A percentile compares a stretch with the other conserved stretches of the same genome.
Conservation (phyloP, 192 early-diverging fungal genomes). For the Pecoramyces ruminantium region DNA sequence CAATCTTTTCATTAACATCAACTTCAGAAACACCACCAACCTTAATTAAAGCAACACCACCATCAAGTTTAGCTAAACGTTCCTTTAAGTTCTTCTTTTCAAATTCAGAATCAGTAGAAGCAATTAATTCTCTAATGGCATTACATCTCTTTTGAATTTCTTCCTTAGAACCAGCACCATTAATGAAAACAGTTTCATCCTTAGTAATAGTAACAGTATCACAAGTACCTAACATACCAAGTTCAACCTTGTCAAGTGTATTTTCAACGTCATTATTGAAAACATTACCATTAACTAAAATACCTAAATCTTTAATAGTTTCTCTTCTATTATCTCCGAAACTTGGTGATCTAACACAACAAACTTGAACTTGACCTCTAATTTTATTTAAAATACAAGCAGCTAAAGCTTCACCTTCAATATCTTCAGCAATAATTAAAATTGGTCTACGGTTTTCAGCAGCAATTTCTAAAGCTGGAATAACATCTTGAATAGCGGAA, state of each 20-base stretch:
- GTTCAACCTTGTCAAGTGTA: conserved; percentile 79
- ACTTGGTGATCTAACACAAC: conserved; percentile 96
- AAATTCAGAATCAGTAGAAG: conserved; percentile 77
- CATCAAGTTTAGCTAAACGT: conserved; percentile 91
- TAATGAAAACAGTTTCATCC: conserved; percentile 97
- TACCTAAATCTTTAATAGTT: conserved; percentile 91
- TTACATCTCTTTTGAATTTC: conserved; percentile 81
- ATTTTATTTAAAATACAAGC: conserved; percentile 99
- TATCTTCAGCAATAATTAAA: conserved; percentile 93
- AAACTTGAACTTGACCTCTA: conserved; percentile 91
- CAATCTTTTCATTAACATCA: conserved; percentile 99
- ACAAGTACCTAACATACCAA: conserved; percentile 79
- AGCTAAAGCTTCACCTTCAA: conserved; percentile 98
- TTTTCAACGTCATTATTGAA: conserved; percentile 94
- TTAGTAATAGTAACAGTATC: conserved; percentile 86
- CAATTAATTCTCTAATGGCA: conserved; percentile 86
- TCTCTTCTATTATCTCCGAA: conserved; percentile 99
- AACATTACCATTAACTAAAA: conserved; percentile 89
- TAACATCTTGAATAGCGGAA: conserved; percentile 81
- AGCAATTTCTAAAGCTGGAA: conserved; percentile 89
- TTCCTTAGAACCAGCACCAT: conserved; percentile 86
- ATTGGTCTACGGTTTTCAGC: conserved; percentile 90
- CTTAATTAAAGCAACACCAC: conserved; percentile 98
- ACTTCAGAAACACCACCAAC: conserved; percentile 96
- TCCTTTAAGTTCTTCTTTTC: conserved; percentile 99